phyloP scores from a whole-genome alignment of 305 asterid genomes.

The Fraxinus sp. region DNA sequence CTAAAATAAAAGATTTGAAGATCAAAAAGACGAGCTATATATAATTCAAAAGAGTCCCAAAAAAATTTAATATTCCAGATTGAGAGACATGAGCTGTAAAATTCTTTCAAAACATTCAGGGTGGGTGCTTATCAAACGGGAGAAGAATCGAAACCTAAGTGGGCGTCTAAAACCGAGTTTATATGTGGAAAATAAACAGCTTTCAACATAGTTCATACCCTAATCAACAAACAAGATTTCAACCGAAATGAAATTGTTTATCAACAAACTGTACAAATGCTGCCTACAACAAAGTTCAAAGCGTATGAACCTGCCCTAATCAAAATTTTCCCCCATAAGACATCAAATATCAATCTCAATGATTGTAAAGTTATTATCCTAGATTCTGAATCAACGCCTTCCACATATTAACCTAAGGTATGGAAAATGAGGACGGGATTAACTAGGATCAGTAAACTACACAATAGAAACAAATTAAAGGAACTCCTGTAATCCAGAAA shows the following conservation, averaged over 20 bases:
- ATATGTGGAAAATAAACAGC: not conserved
- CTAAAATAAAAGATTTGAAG: not conserved
- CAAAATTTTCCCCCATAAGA: constrained; percentile 18
- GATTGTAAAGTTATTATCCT: constrained; percentile 22
- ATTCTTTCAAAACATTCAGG: not conserved
- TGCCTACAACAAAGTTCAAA: not conserved
- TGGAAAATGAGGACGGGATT: constrained; percentile 10
- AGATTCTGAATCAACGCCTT: constrained; percentile 26
- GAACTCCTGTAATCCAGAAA: constrained; percentile 19
- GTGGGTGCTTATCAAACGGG: not conserved
- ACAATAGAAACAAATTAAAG: not conserved
- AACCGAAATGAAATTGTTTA: not conserved
- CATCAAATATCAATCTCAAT: constrained; percentile 16
- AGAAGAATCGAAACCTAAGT: not conserved
- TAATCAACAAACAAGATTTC: not conserved
- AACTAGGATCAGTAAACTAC: constrained; percentile 19
- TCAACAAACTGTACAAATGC: constrained; percentile 29
- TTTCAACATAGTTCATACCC: not conserved
- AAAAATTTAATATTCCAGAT: not conserved
- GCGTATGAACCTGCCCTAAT: constrained; percentile 1
- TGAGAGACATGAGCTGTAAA: not conserved
- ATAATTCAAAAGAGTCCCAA: not conserved
- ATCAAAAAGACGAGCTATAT: not conserved
- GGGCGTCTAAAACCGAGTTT: not conserved
- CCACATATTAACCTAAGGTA: constrained; percentile 13